phyloP scores from a whole-genome alignment of 129 eudicot genomes.

The Artemisia tridentata region DNA sequence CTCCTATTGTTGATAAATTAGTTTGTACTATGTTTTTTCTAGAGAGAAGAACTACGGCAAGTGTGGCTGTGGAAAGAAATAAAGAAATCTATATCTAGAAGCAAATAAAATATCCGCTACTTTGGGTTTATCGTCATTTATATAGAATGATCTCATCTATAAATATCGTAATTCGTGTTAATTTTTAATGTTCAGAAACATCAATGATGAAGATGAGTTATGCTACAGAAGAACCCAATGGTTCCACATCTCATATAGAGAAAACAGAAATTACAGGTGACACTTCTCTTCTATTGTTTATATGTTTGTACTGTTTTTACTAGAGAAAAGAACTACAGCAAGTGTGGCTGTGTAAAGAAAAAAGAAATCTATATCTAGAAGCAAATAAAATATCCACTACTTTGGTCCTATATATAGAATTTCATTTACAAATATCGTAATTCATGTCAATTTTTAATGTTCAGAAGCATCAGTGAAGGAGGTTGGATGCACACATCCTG shows the following conservation, averaged over 20 bases:
- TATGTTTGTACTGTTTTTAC: conserved; percentile 1
- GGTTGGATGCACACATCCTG: conserved; percentile 72
- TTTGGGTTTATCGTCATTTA: too few species aligned
- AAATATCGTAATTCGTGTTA: conserved; percentile 7
- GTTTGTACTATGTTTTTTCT: neutral
- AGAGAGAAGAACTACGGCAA: neutral
- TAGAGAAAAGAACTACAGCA: neutral
- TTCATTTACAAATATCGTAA: neutral
- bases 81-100: neutral
- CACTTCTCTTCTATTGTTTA: conserved; percentile 18
- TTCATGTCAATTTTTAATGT: conserved; percentile 20
- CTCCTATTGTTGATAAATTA: conserved; percentile 16
- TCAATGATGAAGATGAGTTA: conserved; percentile 30
- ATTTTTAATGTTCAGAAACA: conserved; percentile 38
- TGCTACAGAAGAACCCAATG: conserved; percentile 27
- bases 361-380: neutral
- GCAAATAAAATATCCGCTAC: conserved; percentile 7
- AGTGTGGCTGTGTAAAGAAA: neutral
- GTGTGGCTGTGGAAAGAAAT: neutral
- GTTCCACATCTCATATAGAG: conserved; percentile 38
- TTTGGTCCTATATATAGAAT: too few species aligned
- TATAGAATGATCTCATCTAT: neutral
- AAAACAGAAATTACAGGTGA: conserved; percentile 37
- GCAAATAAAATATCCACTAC: conserved; percentile 10
- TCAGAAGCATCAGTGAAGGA: conserved; percentile 46